phyloP scores from a whole-genome alignment of 257 asterid genomes.

The Ilex asprella region DNA sequence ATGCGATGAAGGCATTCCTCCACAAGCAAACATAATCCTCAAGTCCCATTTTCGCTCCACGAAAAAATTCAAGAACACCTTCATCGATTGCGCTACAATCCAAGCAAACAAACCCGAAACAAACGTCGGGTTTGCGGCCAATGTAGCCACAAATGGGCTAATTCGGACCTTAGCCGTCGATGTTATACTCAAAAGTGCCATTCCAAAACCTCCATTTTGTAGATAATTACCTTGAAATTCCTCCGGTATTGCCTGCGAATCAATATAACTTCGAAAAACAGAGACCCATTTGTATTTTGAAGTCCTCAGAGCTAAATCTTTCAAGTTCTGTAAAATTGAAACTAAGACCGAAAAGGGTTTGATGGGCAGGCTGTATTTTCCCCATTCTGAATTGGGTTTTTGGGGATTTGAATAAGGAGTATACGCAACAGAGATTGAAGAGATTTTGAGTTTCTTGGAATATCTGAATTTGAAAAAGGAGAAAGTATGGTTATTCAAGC shows the following conservation, averaged over 20 bases:
- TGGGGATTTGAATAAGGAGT: conserved; percentile 14
- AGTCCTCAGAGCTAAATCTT: conserved; percentile 33
- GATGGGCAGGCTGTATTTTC: conserved; percentile 18
- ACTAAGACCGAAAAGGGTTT: conserved; percentile 46
- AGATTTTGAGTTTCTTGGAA: conserved; percentile 15
- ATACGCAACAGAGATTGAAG: conserved; percentile 16
- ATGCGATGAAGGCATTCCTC: conserved; percentile 92
- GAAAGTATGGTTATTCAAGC: conserved; percentile 14
- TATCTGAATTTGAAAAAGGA: conserved; percentile 21
- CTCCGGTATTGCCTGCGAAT: conserved; percentile 17
- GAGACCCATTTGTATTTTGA: conserved; percentile 29
- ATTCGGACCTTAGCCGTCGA: conserved; percentile 76
- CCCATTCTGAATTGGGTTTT: conserved; percentile 36
- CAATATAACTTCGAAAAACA: conserved; percentile 13
- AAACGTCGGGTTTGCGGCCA: conserved; percentile 80
- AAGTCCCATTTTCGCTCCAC: conserved; percentile 87
- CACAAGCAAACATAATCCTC: conserved; percentile 65
- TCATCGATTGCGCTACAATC: conserved; percentile 63
- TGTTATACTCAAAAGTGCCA: conserved; percentile 66
- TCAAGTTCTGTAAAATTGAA: conserved; percentile 42
- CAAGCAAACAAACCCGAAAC: conserved; percentile 69
- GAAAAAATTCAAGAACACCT: conserved; percentile 68
- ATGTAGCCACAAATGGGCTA: conserved; percentile 66
- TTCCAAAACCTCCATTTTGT: conserved; percentile 60
- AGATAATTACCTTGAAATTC: conserved; percentile 13